Base-by-base conservation (phyloP, 192 early-diverging fungal genomes). In the Geranomyces michiganensis region DNA sequence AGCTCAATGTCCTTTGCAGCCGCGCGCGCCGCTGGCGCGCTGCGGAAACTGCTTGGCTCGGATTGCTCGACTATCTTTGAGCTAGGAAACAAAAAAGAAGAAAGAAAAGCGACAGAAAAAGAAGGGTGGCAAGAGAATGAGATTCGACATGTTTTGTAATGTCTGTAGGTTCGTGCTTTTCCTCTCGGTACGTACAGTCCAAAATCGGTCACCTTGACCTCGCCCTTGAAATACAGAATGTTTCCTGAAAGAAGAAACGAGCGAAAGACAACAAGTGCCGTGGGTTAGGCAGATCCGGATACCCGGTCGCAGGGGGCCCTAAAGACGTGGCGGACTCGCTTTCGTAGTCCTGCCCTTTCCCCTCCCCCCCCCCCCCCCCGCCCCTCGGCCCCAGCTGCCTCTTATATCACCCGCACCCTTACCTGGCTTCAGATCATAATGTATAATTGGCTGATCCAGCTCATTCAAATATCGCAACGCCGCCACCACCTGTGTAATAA, bases 371-470 rank as follows among this genome's bases (percentile, higher is more conserved):
- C 33, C 59, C 59, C 6, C 6, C 10, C 36, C 5, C 36, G 36
- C 36, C 3, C 36, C 36, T 10, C 36, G 36, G n/a, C n/a, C n/a
- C n/a, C n/a, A n/a, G n/a, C n/a, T n/a, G n/a, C n/a, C n/a, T n/a
- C n/a, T n/a, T n/a, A n/a, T n/a, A n/a, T n/a, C n/a, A n/a, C n/a
- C n/a, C n/a, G n/a, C n/a, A n/a, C n/a, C 36, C 65, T 9, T 33
- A 67, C 73, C 75, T 1, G 75, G 75, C 45, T 76, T 76, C 21
- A 76, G 44, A 58, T 76, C 75, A 53, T 72, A 76, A 55, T 76
- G 75, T 1, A 76, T 76, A 31, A 76, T 71, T 13, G 75, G 68
- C 4, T 49, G 43, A 15, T 60, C 48, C 55, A 66, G 27, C 64
- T 70, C 70, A 46, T 76, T 76, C 56, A 76, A 48, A 41, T 76